A percentile compares a stretch with the other conserved stretches of the same genome.
Conservation (phyloP, 495 filamentous ascomycete genomes). For the Neurospora sp. region DNA sequence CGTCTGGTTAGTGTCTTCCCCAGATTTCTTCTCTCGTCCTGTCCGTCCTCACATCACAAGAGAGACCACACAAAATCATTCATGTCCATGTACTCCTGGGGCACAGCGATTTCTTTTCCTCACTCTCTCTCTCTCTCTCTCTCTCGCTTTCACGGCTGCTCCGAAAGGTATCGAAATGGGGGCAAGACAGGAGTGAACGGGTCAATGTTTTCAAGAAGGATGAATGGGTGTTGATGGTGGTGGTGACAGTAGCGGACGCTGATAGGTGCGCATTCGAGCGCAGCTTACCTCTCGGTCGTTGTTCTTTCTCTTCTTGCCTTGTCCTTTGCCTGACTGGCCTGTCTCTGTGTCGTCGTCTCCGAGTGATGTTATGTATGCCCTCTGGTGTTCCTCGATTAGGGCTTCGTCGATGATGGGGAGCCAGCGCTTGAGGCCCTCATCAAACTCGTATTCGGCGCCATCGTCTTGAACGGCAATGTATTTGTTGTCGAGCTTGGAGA, state of each 20-base stretch:
- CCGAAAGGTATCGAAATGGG: neutral
- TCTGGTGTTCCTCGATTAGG: constrained; percentile 65
- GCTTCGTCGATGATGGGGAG: constrained; percentile 70
- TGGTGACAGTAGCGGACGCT: constrained; percentile 4
- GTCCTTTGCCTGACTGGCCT: constrained; percentile 3
- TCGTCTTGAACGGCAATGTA: constrained; percentile 78
- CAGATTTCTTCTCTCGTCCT: neutral
- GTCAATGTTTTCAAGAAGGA: neutral
- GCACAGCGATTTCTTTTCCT: neutral
- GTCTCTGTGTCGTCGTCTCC: constrained; percentile 53
- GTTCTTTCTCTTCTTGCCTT: constrained; percentile 66
- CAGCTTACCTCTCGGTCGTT: constrained; percentile 50
- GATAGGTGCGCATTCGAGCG: constrained; percentile 15
- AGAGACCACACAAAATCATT: neutral
- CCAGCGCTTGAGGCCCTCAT: constrained; percentile 66
- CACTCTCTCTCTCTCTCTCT: neutral
- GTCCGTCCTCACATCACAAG: neutral
- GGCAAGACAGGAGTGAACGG: neutral
- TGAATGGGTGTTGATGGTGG: neutral
- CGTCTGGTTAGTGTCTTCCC: constrained; percentile 19
- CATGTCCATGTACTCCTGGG: neutral
- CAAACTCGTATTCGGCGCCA: constrained; percentile 77
- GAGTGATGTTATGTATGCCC: constrained; percentile 48
- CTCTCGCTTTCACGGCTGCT: neutral
- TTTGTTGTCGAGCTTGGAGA: constrained; percentile 67